Evolutionary conservation across 2,329 filamentous ascomycete species (phyloP).

Genomic region (Fusarium ramigenum): DNA sequence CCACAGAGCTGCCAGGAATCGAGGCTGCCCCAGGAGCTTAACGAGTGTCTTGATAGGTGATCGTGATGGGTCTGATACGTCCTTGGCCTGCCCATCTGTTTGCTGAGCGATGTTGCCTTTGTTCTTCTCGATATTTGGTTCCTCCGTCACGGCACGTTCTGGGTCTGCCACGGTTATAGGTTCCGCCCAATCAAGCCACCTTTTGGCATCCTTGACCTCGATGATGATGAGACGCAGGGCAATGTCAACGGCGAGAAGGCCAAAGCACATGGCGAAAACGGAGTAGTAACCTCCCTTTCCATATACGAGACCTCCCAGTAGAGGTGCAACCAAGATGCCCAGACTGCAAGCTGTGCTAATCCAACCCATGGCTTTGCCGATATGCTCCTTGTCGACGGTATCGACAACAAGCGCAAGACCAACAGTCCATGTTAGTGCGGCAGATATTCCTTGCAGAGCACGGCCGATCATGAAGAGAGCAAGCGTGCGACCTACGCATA

Average conservation of each 20-base stretch:
- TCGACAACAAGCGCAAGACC: conserved; percentile 50
- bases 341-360: conserved; percentile 47
- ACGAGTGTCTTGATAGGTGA: conserved; percentile 39
- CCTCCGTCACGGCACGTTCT: background rate
- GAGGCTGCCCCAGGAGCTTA: conserved; percentile 43
- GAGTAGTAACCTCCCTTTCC: conserved; percentile 47
- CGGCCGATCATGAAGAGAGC: conserved; percentile 47
- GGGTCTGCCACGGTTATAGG: background rate
- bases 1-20: conserved; percentile 48
- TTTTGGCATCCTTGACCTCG: conserved; percentile 46
- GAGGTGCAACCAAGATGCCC: conserved; percentile 46
- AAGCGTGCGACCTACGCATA: conserved; percentile 46
- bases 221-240: conserved; percentile 46
- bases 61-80: background rate
- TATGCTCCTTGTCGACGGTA: conserved; percentile 44
- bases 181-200: conserved; percentile 37
- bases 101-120: background rate
- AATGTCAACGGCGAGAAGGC: conserved; percentile 47
- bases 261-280: conserved; percentile 51
- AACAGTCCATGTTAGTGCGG: conserved; percentile 50
- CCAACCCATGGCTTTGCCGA: conserved; percentile 49
- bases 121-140: background rate
- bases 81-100: background rate
- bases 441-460: conserved; percentile 47
- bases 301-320: conserved; percentile 49